Conservation (phyloP, 371 early-diverging fungal species). For the Lichtheimia corymbifera region DNA sequence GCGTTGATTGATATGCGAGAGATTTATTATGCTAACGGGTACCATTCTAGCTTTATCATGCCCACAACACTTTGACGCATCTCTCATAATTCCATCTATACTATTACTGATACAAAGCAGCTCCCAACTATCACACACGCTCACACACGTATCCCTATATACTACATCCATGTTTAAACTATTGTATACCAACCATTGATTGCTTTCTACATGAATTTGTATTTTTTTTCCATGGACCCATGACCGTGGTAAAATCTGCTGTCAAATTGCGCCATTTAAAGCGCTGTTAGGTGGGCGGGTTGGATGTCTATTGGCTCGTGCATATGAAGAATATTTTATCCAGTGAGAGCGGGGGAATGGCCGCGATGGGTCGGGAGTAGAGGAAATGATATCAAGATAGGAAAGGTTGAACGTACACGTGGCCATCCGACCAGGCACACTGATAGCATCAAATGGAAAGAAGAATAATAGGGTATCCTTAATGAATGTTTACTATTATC, state of each 20-base stretch:
- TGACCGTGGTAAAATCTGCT: background rate
- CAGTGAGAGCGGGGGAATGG: no score
- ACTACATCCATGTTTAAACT: background rate
- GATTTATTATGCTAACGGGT: background rate
- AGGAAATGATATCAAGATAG: background rate
- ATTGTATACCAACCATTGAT: background rate
- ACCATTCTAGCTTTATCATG: background rate
- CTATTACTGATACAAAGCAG: constrained; percentile 1
- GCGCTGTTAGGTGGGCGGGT: no score
- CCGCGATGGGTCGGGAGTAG: no score
- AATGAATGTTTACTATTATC: no score
- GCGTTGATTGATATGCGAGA: background rate
- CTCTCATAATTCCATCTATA: background rate
- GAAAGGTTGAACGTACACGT: background rate
- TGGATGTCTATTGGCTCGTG: no score
- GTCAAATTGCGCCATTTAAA: background rate
- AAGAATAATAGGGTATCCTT: no score
- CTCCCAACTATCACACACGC: background rate
- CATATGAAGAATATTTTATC: no score
- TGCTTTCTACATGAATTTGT: background rate
- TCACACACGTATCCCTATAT: background rate
- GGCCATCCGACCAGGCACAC: background rate
- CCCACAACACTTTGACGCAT: background rate
- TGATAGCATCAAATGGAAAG: no score
- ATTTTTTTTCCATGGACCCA: constrained; percentile 4